phyloP scores from a whole-genome alignment of 768 basidiomycete species.

The Lactarius evosmus region DNA sequence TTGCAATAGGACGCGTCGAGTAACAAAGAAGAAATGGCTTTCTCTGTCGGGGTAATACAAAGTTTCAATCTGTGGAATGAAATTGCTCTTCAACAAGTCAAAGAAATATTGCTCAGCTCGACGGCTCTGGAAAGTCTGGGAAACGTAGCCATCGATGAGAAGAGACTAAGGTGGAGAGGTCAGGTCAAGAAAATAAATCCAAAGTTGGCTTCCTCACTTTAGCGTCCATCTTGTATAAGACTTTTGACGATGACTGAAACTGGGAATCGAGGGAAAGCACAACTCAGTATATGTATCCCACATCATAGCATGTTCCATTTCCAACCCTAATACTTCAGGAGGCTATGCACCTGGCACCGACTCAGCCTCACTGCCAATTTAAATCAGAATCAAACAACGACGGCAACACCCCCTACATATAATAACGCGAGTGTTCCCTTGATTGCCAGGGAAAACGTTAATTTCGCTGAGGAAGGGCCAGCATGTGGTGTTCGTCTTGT shows the following conservation, averaged over 20 bases:
- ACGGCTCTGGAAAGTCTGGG: background rate
- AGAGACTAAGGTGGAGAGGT: background rate
- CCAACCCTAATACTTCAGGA: too few relatives aligned
- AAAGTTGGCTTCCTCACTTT: background rate
- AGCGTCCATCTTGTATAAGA: background rate
- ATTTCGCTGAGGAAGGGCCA: too few relatives aligned
- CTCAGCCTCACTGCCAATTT: too few relatives aligned
- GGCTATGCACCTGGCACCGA: too few relatives aligned
- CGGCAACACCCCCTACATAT: too few relatives aligned
- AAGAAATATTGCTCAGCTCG: background rate
- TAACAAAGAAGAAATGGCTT: background rate
- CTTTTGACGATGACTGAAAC: background rate
- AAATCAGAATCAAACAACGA: too few relatives aligned
- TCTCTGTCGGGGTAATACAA: background rate
- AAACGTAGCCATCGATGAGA: constrained; percentile 21
- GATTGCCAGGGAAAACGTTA: too few relatives aligned
- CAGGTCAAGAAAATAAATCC: background rate
- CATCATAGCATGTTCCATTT: too few relatives aligned
- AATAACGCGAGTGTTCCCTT: too few relatives aligned
- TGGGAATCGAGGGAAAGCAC: background rate
- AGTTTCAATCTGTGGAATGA: background rate
- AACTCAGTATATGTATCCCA: background rate
- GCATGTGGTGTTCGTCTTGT: too few relatives aligned
- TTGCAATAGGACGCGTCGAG: background rate
- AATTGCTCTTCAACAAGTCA: background rate